Conservation (phyloP, 257 asterid genomes). For the Jacaranda copaia region DNA sequence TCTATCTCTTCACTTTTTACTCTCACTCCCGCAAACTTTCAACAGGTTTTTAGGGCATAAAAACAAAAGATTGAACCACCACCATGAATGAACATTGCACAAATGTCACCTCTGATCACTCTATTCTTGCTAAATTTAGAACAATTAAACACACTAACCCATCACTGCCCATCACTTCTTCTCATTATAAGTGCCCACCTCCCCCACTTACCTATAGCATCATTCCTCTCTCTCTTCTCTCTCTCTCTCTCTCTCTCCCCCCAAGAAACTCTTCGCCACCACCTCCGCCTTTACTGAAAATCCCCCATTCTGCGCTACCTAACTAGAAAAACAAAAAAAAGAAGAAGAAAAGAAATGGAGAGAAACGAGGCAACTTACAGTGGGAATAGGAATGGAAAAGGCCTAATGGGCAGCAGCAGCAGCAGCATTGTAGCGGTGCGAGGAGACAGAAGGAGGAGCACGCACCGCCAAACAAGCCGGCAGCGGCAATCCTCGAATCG, state of each 20-base stretch:
- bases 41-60: slow-evolving; percentile 5
- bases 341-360: neutral
- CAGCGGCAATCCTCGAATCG: neutral
- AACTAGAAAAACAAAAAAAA: neutral
- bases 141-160: slow-evolving; percentile 34
- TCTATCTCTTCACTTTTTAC: neutral
- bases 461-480: slow-evolving; percentile 12
- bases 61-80: slow-evolving; percentile 22
- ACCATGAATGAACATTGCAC: slow-evolving; percentile 58
- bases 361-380: slow-evolving; percentile 23
- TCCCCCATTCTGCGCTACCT: neutral
- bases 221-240: neutral
- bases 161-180: slow-evolving; percentile 26
- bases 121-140: slow-evolving; percentile 45
- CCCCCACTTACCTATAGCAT: slow-evolving; percentile 36
- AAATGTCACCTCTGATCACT: slow-evolving; percentile 53
- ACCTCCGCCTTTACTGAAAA: neutral
- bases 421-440: slow-evolving; percentile 29
- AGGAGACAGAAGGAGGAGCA: neutral
- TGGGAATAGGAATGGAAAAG: slow-evolving; percentile 21
- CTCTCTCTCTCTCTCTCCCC: slow-evolving; percentile 10
- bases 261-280: neutral
- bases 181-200: slow-evolving; percentile 42
- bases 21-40: slow-evolving; percentile 35
- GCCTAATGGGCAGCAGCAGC: slow-evolving; percentile 22